phyloP scores from a whole-genome alignment of 1,284 basidiomycete genomes.

The Apiotrichum porosum region DNA sequence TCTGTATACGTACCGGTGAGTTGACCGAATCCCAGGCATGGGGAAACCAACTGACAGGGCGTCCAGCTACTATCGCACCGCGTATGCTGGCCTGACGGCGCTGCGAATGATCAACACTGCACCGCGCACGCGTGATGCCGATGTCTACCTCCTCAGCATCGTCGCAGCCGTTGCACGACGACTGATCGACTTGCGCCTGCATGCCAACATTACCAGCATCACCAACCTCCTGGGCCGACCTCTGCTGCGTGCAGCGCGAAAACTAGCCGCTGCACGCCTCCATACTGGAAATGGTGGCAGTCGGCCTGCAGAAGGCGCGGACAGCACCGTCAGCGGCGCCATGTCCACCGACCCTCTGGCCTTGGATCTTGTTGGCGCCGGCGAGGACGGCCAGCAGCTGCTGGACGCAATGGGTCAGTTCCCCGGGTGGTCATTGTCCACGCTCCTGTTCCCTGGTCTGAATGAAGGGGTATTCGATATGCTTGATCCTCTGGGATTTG shows the following conservation, averaged over 20 bases:
- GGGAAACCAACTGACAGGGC: background rate
- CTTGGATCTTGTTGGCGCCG: background rate
- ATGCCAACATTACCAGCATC: slow-evolving; percentile 16
- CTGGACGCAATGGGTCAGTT: background rate
- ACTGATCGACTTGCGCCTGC: slow-evolving; percentile 13
- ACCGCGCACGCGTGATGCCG: slow-evolving; percentile 7
- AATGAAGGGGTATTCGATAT: background rate
- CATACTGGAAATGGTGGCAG: too few species aligned
- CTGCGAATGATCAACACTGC: slow-evolving; percentile 16
- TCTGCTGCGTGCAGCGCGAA: slow-evolving; percentile 12
- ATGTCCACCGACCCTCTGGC: background rate
- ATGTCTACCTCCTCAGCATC: slow-evolving; percentile 18
- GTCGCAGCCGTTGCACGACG: slow-evolving; percentile 12
- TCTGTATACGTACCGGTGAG: slow-evolving; percentile 1
- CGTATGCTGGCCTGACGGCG: slow-evolving; percentile 14
- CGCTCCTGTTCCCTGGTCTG: background rate
- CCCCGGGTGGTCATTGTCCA: background rate
- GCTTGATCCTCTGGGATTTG: background rate
- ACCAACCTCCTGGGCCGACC: slow-evolving; percentile 14
- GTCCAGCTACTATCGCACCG: slow-evolving; percentile 18
- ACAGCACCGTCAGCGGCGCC: background rate
- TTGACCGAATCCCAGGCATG: too few species aligned
- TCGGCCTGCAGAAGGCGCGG: background rate
- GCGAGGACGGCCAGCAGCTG: background rate
- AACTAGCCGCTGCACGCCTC: background rate